phyloP scores from a whole-genome alignment of 2,329 filamentous ascomycete genomes.

The Cytospora mali region DNA sequence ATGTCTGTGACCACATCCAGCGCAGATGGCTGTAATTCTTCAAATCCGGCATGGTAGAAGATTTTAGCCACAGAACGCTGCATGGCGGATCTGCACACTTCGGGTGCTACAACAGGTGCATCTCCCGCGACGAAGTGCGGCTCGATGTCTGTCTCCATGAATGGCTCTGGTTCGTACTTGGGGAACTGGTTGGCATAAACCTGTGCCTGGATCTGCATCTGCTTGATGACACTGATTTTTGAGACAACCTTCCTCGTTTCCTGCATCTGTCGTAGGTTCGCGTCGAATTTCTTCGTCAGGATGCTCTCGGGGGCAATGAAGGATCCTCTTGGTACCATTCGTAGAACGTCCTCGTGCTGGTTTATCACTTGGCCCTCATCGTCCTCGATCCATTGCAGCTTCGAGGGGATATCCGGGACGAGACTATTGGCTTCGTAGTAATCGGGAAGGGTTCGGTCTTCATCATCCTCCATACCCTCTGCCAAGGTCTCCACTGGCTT shows the following conservation, averaged over 20 bases:
- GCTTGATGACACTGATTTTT: constrained; percentile 97
- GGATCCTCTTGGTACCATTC: constrained; percentile 71
- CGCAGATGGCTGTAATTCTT: constrained; percentile 94
- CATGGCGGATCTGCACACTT: constrained; percentile 79
- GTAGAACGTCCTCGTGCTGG: constrained; percentile 81
- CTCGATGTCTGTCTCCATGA: constrained; percentile 82
- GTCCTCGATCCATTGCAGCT: constrained; percentile 87
- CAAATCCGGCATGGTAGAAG: constrained; percentile 94
- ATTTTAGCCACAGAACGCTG: constrained; percentile 92
- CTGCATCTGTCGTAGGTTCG: constrained; percentile 93
- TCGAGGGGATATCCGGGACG: constrained; percentile 80
- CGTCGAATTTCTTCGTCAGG: constrained; percentile 78
- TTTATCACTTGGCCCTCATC: constrained; percentile 86
- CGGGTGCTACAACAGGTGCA: constrained; percentile 82
- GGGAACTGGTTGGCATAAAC: constrained; percentile 98
- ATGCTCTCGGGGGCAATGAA: constrained; percentile 77
- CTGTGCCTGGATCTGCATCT: constrained; percentile 98
- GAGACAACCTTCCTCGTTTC: constrained; percentile 94
- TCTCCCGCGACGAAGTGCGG: constrained; percentile 89
- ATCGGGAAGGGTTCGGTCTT: constrained; percentile 83
- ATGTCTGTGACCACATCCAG: constrained; percentile 89
- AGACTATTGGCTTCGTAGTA: constrained; percentile 90
- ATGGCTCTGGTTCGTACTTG: constrained; percentile 90
- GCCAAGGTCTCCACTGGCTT: constrained; percentile 75
- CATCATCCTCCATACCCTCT: constrained; percentile 90